phyloP scores from a whole-genome alignment of 2,329 filamentous ascomycete species.

The Aspergillus pseudonomiae region DNA sequence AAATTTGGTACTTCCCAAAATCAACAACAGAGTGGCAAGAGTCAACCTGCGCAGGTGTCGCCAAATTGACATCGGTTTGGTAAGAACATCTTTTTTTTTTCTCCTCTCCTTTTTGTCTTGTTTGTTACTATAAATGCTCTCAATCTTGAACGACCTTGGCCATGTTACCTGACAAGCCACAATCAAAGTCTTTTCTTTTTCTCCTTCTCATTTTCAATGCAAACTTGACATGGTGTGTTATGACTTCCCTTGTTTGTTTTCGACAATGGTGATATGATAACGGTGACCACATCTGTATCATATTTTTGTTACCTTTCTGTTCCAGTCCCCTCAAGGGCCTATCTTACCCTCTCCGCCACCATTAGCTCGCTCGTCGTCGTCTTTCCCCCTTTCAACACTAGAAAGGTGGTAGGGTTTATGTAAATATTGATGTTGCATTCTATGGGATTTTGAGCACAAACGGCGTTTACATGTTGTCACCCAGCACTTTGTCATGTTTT shows the following conservation, averaged over 20 bases:
- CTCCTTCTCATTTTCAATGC: background rate
- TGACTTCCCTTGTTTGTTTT: background rate
- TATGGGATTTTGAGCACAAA: conserved; percentile 4
- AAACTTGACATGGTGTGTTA: background rate
- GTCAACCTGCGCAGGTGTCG: conserved; percentile 35
- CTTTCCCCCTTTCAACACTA: conserved; percentile 14
- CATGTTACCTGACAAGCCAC: background rate
- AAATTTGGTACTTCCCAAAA: conserved; percentile 30
- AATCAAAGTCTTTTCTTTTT: background rate
- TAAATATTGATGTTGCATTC: conserved; percentile 13
- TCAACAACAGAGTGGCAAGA: conserved; percentile 32
- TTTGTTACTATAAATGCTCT: background rate
- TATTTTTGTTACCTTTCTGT: background rate
- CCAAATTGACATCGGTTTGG: conserved; percentile 19
- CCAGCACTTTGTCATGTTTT: conserved; percentile 1
- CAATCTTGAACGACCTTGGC: background rate
- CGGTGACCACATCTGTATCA: conserved; percentile 8
- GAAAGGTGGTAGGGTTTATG: conserved; percentile 13
- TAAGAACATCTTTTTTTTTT: background rate
- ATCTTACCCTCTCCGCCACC: background rate
- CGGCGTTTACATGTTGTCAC: conserved; percentile 6
- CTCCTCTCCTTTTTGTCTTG: background rate
- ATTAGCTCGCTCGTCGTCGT: background rate
- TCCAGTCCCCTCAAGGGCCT: background rate
- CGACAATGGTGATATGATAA: conserved; percentile 8